Evolutionary conservation across 2,329 filamentous ascomycete species (phyloP), one percentile per base, ranked within the genome.

Genomic region (Apiospora kogelbergensis): DNA sequence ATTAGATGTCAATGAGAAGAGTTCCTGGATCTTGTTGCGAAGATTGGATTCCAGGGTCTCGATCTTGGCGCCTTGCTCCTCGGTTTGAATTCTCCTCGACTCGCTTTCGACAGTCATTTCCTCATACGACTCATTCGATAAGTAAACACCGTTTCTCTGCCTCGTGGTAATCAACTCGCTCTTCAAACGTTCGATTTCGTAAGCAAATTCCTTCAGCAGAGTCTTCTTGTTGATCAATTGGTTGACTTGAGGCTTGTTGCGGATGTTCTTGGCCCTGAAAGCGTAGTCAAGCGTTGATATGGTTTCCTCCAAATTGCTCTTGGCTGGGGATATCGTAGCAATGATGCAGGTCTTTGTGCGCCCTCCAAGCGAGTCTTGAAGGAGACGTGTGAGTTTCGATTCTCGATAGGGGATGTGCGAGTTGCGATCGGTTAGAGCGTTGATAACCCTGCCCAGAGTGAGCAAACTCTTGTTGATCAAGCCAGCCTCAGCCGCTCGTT

Each of bases 341-440:
- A 99, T 98, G 73, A 99, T 99, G 83, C 96, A 99, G 0, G 96
- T 99, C 79, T 99, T 99, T 1, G 97, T 99, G 67, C 92, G 90
- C 3, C 96, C 96, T 71, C 96, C 96, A 0, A 99, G 88, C 0
- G 97, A 99, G 78, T 99, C 97, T 89, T 99, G 97, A 24, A 99
- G 84, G 4, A 99, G 84, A 24, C 96, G 90, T 2, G 96, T 99
- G 76, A 99, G 89, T 80, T 99, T 99, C 2, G 96, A 99, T 81
- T 99, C 97, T 75, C 96, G 87, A 80, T 90, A 89, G 1, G 96
- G 97, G 72, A 99, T 98, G 77, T 99, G 96, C 78, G 90, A 91
- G 75, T 45, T 67, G 40, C 91, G 91, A 78, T 99, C 97, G 30
- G 98, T 96, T 15, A 99, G 87, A 0, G 96, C 96, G 78, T 99